Evolutionary conservation across 2,329 filamentous ascomycete species (phyloP), one percentile per base, ranked within the genome.

Genomic region (Xylaria hypoxylon): DNA sequence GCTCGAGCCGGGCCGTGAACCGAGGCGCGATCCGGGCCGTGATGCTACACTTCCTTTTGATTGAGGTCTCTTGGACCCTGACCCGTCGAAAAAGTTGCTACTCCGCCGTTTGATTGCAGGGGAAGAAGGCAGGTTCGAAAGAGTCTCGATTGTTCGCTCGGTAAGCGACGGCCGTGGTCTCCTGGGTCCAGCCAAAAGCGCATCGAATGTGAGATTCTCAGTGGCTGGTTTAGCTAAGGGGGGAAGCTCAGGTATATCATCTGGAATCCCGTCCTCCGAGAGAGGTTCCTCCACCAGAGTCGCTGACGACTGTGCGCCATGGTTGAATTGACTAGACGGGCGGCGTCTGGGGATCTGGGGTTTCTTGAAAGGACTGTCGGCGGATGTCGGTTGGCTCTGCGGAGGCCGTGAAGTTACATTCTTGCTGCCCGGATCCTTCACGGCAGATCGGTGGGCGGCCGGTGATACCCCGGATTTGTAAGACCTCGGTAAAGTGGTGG

Each of bases 71-170:
- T 86, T 86, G 6, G 85, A 82, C 65, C 86, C 86, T n/a, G 89
- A 84, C 1, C 83, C 79, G 55, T 88, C 89, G 75, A 92, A 96
- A 77, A 97, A 94, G 62, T 87, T 89, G 0, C 92, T 93, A 8
- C 86, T 82, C 60, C 89, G 87, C 65, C 88, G 87, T 59, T 85
- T 87, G 51, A 91, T 78, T 0, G 87, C 87, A 4, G 94, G 94
- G 0, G 94, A 96, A 0, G 92, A 89, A 0, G 94, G 92, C 33
- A 97, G 82, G 52, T 89, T 87, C 2, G 93, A 86, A 5, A 97
- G 81, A 0, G 93, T 97, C 77, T 97, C 93, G 47, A 97, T 90
- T 0, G 94, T 96, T 64, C 95, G 85, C 73, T 97, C 94, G 0
- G 91, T 89, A 3, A 97, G 83, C 0, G 92, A 94, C 58, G 86